Conservation (phyloP, 805 yeast species). For the Candida berthetii region DNA sequence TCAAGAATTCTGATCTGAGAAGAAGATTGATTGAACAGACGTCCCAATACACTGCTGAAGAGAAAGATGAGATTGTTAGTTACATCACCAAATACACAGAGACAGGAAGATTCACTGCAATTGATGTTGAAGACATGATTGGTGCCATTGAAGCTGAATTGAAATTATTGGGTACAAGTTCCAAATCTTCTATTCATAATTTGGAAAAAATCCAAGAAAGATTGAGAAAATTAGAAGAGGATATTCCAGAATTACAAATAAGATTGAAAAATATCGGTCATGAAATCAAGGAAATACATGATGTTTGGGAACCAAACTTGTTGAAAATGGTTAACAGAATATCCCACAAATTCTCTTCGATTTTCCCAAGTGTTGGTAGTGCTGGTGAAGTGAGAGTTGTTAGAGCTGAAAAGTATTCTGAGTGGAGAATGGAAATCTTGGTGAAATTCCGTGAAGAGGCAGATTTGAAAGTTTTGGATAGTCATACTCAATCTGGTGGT, state of each 20-base stretch:
- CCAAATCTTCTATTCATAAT: conserved; percentile 29
- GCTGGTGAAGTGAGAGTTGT: conserved; percentile 73
- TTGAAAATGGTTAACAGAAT: conserved; percentile 45
- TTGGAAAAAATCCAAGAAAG: conserved; percentile 22
- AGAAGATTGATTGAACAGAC: conserved; percentile 23
- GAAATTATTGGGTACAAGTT: conserved; percentile 26
- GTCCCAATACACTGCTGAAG: conserved; percentile 29
- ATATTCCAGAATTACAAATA: conserved; percentile 15
- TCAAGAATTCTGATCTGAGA: conserved; percentile 17
- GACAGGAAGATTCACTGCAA: conserved; percentile 30
- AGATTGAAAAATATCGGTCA: conserved; percentile 22
- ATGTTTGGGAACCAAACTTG: conserved; percentile 59
- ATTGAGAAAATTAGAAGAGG: conserved; percentile 13
- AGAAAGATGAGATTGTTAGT: conserved; percentile 29
- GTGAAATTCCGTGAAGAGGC: conserved; percentile 83
- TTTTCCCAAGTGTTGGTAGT: conserved; percentile 74
- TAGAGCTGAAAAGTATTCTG: conserved; percentile 45
- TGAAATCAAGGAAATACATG: conserved; percentile 31
- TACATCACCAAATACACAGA: conserved; percentile 33
- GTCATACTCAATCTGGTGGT: conserved; percentile 96
- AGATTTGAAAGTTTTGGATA: conserved; percentile 63
- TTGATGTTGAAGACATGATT: conserved; percentile 31
- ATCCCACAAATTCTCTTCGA: conserved; percentile 55
- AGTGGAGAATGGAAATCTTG: conserved; percentile 80
- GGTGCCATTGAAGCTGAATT: conserved; percentile 41